Base-by-base conservation (phyloP, 768 basidiomycete genomes). In the Trametes coccinea region DNA sequence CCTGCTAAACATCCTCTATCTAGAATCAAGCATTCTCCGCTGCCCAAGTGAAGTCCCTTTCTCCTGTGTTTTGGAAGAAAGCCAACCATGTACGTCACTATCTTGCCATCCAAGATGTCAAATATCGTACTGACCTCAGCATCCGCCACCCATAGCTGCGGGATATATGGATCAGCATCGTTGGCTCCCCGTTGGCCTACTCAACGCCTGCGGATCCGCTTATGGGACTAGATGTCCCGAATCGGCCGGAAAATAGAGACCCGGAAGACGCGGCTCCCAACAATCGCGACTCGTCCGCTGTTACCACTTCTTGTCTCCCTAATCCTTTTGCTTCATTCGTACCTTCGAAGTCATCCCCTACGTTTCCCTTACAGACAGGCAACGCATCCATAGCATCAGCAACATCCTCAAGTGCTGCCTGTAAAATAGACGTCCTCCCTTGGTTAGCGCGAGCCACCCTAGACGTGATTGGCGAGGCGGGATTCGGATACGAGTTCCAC, bases 391-490 rank as follows among this genome's bases (percentile, higher is more conserved):
- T 16, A 10, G 22, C 30, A 1, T 30, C 31, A 10, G 16, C 5
- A 3, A 39, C 31, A 27, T n/a, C 34, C 16, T 17, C 47, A 17
- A 51, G 16, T 34, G 22, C 48, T 17, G 52, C 61, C 5, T 59
- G 52, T 46, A 59, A 72, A 6, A 75, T 91, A 34, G 86, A 94
- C 40, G 82, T 86, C 2, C 75, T 88, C 40, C 74, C 78, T 3
- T 90, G 86, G 83, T 75, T 92, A 2, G 84, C 83, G 44, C 83
- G 82, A 57, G 82, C 82, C 51, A 91, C 90, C 3, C 76, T 93
- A 8, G 92, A 93, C 63, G 82, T 90, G 56, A 92, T 94, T 53
- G 90, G 90, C 8, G 76, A 88, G 40, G 87, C 90, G 5, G 86
- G 88, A 66, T 90, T 88, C 67, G 77, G 72, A 66, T 82, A 79